Evolutionary conservation across 2,329 filamentous ascomycete species (phyloP), one percentile per base, ranked within the genome.

Genomic region (Arthrobotrys sinensis): DNA sequence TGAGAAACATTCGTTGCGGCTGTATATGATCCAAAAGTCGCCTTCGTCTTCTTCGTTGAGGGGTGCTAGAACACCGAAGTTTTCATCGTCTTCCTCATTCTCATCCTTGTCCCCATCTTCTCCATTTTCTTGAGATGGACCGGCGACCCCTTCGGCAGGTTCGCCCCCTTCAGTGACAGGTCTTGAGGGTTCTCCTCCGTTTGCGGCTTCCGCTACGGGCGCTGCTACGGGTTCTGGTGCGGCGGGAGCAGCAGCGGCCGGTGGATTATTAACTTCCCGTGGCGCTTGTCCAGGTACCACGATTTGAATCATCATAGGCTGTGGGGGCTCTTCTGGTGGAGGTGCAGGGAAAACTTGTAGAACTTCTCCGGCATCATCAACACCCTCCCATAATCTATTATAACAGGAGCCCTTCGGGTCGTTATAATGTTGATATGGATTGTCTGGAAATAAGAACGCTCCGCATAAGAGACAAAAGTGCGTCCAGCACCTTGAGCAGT

Each of bases 381-480:
- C 93, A 24, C 96, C 85, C 82, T 97, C 96, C 94, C 94, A 98
- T 1, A 99, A 86, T 3, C 93, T 90, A 87, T 92, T 92, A 82
- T 91, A 96, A 83, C 96, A 99, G 10, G 86, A 86, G 0, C 90
- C 92, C 14, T 88, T 86, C 64, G 86, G 85, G 32, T 89, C 87
- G 83, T 97, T 97, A 86, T 94, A 99, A 84, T 99, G 96, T 68
- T 88, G 86, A 83, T 98, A 98, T 0, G 94, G 94, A 81, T 97
- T 96, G 16, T 86, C 87, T 0, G 92, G 89, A 70, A 91, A 88
- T 48, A 99, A 87, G 92, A 93, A 98, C n/a, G 90, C 88, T 0
- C 92, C 91, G 83, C 96, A 98, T 0, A 98, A 88, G 81, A 98
- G 98, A 86, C 96, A 99, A 83, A 97, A 98, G 84, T 98, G 95